A percentile compares a stretch with the other conserved stretches of the same genome.
Conservation (phyloP, 371 early-diverging fungal genomes). For the Conidiobolus incongruus region DNA sequence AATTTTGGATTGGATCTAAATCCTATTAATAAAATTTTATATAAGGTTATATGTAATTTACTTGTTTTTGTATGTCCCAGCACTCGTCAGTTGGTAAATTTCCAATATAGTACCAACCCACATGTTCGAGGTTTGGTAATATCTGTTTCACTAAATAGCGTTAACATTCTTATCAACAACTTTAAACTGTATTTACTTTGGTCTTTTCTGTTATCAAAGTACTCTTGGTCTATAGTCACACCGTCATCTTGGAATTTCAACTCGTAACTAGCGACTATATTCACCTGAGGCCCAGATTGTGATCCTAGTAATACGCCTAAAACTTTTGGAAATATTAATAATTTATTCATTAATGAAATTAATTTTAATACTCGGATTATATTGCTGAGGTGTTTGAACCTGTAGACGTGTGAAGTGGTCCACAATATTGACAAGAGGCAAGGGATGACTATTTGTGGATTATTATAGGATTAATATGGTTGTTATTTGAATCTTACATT, state of each 20-base stretch:
- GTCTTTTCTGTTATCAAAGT: not conserved
- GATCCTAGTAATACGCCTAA: not conserved
- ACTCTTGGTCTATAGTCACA: not conserved
- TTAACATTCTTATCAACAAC: not conserved
- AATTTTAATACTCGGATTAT: not conserved
- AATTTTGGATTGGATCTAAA: too few relatives aligned
- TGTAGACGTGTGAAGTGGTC: constrained; percentile 1
- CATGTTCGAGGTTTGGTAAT: not conserved
- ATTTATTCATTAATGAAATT: not conserved
- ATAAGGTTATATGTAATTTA: too few relatives aligned
- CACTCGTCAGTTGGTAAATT: not conserved
- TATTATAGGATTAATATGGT: too few relatives aligned
- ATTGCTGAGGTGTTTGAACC: not conserved
- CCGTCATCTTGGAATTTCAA: not conserved
- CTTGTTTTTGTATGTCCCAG: too few relatives aligned
- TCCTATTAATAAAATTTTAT: too few relatives aligned
- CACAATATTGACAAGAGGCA: not conserved
- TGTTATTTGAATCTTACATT: too few relatives aligned
- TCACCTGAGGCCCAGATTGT: not conserved
- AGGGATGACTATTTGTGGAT: constrained; percentile 2
- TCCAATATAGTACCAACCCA: not conserved
- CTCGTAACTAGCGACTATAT: not conserved
- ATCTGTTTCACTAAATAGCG: not conserved
- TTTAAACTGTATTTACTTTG: not conserved
- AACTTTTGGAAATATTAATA: not conserved